A percentile compares a stretch with the other conserved stretches of the same genome.
Evolutionary conservation across 371 early-diverging fungal species (phyloP).

Genomic region (Lichtheimia corymbifera): DNA sequence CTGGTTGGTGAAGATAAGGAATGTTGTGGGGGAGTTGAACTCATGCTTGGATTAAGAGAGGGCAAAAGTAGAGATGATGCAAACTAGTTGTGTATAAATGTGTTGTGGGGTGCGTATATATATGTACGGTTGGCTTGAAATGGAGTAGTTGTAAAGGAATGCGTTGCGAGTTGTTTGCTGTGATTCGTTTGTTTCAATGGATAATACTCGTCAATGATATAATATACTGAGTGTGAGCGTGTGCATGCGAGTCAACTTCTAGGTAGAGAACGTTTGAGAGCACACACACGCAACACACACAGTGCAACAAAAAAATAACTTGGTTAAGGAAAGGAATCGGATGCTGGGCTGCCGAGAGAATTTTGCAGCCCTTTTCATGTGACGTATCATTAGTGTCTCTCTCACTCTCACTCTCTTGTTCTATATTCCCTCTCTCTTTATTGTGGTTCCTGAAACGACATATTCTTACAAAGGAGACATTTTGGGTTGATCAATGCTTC

Average conservation of each 20-base stretch:
- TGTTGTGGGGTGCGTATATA: neutral
- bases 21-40: constrained; percentile 35
- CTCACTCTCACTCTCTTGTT: neutral
- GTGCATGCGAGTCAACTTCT: constrained; percentile 23
- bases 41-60: constrained; percentile 14
- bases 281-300: constrained; percentile 25
- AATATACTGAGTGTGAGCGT: constrained; percentile 24
- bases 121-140: neutral
- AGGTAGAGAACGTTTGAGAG: constrained; percentile 16
- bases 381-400: constrained; percentile 2
- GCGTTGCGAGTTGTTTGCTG: constrained; percentile 1
- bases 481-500: too few species aligned
- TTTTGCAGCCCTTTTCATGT: constrained; percentile 8
- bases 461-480: neutral
- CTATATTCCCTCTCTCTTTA: neutral
- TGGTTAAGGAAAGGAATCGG: constrained; percentile 11
- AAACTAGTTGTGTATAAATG: constrained; percentile 2
- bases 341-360: constrained; percentile 7
- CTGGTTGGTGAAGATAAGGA: constrained; percentile 43
- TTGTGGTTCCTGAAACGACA: neutral
- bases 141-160: constrained; percentile 1
- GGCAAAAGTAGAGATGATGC: neutral
- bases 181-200: constrained; percentile 6
- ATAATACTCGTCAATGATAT: constrained; percentile 5
- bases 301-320: constrained; percentile 19